Conservation (phyloP, 331 rosid species). For the Spiraea crenata region DNA sequence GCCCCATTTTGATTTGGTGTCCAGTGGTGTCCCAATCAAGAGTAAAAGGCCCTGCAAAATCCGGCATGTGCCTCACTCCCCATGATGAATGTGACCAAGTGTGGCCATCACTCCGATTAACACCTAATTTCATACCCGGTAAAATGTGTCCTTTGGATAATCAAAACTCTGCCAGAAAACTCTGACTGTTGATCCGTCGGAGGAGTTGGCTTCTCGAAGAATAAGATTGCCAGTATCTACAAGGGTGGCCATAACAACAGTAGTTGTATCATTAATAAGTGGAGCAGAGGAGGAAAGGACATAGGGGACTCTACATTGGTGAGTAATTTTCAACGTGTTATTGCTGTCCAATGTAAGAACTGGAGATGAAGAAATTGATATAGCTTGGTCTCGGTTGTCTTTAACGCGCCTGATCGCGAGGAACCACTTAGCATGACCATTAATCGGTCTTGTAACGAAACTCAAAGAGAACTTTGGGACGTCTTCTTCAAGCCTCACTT, state of each 20-base stretch:
- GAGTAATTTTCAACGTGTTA: neutral
- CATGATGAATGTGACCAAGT: neutral
- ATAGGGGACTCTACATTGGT: neutral
- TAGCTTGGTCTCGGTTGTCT: neutral
- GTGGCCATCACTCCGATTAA: neutral
- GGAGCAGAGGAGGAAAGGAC: constrained; percentile 1
- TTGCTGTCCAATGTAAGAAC: neutral
- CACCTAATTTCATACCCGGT: neutral
- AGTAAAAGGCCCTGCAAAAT: neutral
- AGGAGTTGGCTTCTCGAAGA: neutral
- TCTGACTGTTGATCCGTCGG: neutral
- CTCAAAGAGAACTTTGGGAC: neutral
- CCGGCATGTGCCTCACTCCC: neutral
- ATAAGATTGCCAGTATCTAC: neutral
- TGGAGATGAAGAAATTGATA: neutral
- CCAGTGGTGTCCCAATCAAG: neutral
- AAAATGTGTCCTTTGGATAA: neutral
- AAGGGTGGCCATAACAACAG: neutral
- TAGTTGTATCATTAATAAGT: neutral
- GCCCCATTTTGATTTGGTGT: neutral
- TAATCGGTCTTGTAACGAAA: neutral
- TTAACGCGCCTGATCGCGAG: neutral
- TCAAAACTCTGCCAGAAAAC: neutral
- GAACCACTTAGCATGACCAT: neutral
- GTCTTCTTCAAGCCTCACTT: too few relatives aligned